Percentiles rank a stretch among this genome's conserved stretches.
Evolutionary conservation across 2,329 filamentous ascomycete genomes (phyloP).

Genomic region (Diaporthe nobilis): DNA sequence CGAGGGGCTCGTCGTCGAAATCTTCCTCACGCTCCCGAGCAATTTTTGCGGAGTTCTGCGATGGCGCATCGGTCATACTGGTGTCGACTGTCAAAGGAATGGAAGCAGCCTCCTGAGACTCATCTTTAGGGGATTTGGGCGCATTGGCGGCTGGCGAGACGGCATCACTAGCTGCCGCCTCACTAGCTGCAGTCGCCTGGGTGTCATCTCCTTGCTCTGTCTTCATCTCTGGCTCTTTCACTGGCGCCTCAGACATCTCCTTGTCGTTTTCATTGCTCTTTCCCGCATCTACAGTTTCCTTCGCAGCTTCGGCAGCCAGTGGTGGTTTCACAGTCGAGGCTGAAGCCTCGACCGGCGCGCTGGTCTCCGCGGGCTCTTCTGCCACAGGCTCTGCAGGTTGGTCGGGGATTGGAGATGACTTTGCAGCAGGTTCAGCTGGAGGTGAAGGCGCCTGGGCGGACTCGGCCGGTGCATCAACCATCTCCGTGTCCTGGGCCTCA

Average conservation of each 20-base stretch:
- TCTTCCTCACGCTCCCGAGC: slow-evolving; percentile 86
- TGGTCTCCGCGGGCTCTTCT: slow-evolving; percentile 17
- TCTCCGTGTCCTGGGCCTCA: slow-evolving; percentile 45
- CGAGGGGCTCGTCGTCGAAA: slow-evolving; percentile 72
- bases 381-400: neutral
- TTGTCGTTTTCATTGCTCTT: neutral
- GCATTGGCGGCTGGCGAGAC: slow-evolving; percentile 55
- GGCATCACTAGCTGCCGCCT: slow-evolving; percentile 51
- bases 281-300: slow-evolving; percentile 8
- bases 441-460: slow-evolving; percentile 41
- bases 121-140: slow-evolving; percentile 57
- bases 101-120: slow-evolving; percentile 49
- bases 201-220: slow-evolving; percentile 44
- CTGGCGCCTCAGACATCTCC: slow-evolving; percentile 7
- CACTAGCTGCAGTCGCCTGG: slow-evolving; percentile 45
- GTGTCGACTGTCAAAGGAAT: slow-evolving; percentile 53
- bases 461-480: slow-evolving; percentile 48
- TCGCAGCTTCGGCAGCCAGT: neutral
- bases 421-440: slow-evolving; percentile 34
- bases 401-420: slow-evolving; percentile 9
- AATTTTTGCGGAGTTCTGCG: slow-evolving; percentile 67
- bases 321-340: slow-evolving; percentile 1
- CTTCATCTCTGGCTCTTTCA: neutral
- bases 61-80: slow-evolving; percentile 59
- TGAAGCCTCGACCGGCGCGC: slow-evolving; percentile 7